Evolutionary conservation across 2,329 filamentous ascomycete genomes (phyloP), one percentile per base, ranked within the genome.

Genomic region (Blastomyces gilchristii): DNA sequence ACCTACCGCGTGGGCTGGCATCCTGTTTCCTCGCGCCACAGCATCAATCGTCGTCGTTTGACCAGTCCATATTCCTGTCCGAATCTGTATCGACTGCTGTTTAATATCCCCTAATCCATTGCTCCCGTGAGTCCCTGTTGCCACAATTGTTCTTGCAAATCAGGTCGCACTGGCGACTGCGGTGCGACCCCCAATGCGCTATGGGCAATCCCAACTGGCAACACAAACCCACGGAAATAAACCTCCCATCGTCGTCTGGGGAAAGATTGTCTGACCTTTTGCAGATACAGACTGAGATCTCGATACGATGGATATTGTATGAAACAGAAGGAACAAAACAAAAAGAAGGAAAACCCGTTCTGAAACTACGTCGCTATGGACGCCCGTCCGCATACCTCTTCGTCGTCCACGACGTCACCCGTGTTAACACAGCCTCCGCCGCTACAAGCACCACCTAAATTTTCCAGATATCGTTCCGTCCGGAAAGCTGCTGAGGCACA

Each of bases 391-490:
- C 5, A 7, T 34, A 31, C 22, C 5, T 34, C 41, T 22, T 47
- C 41, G 11, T 28, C 41, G n/a, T 58, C 39, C 6, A 22, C 57
- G 7, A 14, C 57, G 31, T 37, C 53, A 3, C 41, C 34, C 57
- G 22, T 41, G 11, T 28, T 47, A n/a, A 59, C 22, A 18, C 41
- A 47, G 28, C 22, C 34, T n/a, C 60, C 61, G 31, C 63, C n/a
- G 14, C 59, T 37, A 3, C 56, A 62, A 34, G 53, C 61, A 25
- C 71, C 71, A 39, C 70, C 73, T 61, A 84, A 82, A 69, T 80
- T 83, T 70, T 82, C 82, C 62, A 79, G 84, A 52, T 86, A 86
- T 72, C 78, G 83, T 66, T 83, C 82, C 39, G 82, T 85, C 62
- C 76, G 84, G 64, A 78, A 78, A 65, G 75, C 75, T 12, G 71